Evolutionary conservation across 179 eudicot genomes (phyloP).

Genomic region (Nepenthes alata): DNA sequence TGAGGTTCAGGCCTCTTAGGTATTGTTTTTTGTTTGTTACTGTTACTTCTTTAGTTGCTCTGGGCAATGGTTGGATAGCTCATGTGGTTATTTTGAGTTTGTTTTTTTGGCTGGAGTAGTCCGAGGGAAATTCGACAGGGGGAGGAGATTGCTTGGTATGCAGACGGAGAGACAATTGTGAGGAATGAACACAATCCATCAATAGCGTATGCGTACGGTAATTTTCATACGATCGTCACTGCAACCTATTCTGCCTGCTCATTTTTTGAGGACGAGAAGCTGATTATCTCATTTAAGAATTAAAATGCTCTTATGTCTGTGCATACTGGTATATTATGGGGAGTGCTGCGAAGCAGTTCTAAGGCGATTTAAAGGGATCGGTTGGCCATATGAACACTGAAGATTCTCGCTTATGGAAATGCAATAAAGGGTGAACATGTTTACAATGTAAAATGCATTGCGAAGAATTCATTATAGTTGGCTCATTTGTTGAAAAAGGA

Average conservation of each 20-base stretch:
- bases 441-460: too few species aligned
- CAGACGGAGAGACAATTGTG: constrained; percentile 89
- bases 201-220: constrained; percentile 93
- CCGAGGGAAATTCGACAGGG: constrained; percentile 87
- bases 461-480: too few species aligned
- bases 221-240: neutral
- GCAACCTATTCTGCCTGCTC: neutral
- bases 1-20: constrained; percentile 98
- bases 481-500: too few species aligned
- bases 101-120: constrained; percentile 28
- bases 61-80: neutral
- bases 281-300: too few species aligned
- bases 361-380: too few species aligned
- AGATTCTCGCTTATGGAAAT: too few species aligned
- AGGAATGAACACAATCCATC: constrained; percentile 75
- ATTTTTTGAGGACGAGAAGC: too few species aligned
- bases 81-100: constrained; percentile 10
- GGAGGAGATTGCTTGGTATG: constrained; percentile 97
- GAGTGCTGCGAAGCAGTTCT: too few species aligned
- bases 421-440: too few species aligned
- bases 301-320: too few species aligned
- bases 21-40: constrained; percentile 9
- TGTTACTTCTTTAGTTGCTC: neutral
- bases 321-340: too few species aligned
- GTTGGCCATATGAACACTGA: too few species aligned